phyloP scores from a whole-genome alignment of 352 stramenopile species.

The Phytophthora vignae region DNA sequence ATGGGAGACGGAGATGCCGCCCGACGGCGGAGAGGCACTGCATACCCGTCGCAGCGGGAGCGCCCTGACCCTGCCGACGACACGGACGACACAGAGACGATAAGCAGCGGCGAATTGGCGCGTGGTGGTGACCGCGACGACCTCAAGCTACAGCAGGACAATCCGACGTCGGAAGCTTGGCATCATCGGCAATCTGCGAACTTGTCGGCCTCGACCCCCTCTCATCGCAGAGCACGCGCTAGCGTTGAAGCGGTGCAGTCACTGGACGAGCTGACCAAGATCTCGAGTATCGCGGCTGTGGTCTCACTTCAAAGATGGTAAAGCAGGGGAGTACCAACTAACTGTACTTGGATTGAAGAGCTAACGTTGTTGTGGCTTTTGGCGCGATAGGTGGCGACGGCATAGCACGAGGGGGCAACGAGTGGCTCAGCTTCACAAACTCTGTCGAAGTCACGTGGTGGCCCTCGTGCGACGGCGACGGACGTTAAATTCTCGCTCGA shows the following conservation, averaged over 20 bases:
- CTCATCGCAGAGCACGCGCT: slow-evolving; percentile 13
- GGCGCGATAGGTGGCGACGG: slow-evolving; percentile 40
- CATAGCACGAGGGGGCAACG: slow-evolving; percentile 42
- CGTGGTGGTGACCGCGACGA: slow-evolving; percentile 10
- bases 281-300: slow-evolving; percentile 46
- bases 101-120: slow-evolving; percentile 18
- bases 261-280: slow-evolving; percentile 49
- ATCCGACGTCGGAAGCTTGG: slow-evolving; percentile 14
- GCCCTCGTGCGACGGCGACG: slow-evolving; percentile 40
- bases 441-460: slow-evolving; percentile 40
- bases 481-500: slow-evolving; percentile 44
- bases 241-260: slow-evolving; percentile 23
- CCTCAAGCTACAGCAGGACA: slow-evolving; percentile 17
- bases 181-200: slow-evolving; percentile 14
- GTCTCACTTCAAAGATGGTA: slow-evolving; percentile 54
- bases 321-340: neutral
- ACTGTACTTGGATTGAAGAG: neutral
- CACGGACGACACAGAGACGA: slow-evolving; percentile 12
- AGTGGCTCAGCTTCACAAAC: slow-evolving; percentile 41
- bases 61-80: slow-evolving; percentile 3
- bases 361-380: neutral
- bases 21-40: slow-evolving; percentile 10
- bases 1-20: slow-evolving; percentile 19
- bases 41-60: slow-evolving; percentile 6
- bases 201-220: slow-evolving; percentile 11